Evolutionary conservation across 306 rosid species (phyloP), one percentile per base, ranked within the genome.

Genomic region (Pueraria montana): DNA sequence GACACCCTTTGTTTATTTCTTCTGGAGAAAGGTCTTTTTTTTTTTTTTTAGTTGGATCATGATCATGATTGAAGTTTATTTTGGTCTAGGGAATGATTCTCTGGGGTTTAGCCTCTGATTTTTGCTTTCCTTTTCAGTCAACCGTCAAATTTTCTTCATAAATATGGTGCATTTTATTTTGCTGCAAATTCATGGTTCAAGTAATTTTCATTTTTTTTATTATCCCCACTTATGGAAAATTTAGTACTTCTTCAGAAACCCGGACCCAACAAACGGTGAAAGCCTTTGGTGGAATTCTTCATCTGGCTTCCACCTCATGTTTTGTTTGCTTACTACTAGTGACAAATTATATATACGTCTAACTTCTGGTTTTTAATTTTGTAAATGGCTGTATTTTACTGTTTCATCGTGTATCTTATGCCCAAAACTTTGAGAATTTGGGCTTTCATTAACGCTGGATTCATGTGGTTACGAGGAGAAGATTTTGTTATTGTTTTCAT

Each of bases 111-210:
- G 23, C 53, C 81, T 73, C 53, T 58, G 40, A 40, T 78, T 68
- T 73, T 49, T 74, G 77, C 50, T 79, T 75, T 72, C 32, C 56
- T 46, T 53, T 64, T n/a, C 21, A 71, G 85, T 82, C 84, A 86
- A 69, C 68, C 52, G 69, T 49, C 24, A 49, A 34, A 21, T 42
- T 42, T 63, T 4, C 14, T 70, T 48, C 38, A 30, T 42, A 11
- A 69, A 34, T 16, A 27, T 32, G 34, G 18, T 38, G 76, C 42
- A 2, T 79, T 65, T 43, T 53, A 52, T n/a, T 62, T 61, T n/a
- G 16, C 53, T 50, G 59, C 55, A 40, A 52, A 43, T 11, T 58
- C 20, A 36, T 48, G 72, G 24, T 46, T 56, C 59, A 32, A 16
- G 45, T 49, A 38, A 36, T 23, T 45, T 74, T 52, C 61, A 24